A percentile compares a stretch with the other conserved stretches of the same genome.
phyloP scores from a whole-genome alignment of 495 filamentous ascomycete genomes.

The Usnea hakonensis region DNA sequence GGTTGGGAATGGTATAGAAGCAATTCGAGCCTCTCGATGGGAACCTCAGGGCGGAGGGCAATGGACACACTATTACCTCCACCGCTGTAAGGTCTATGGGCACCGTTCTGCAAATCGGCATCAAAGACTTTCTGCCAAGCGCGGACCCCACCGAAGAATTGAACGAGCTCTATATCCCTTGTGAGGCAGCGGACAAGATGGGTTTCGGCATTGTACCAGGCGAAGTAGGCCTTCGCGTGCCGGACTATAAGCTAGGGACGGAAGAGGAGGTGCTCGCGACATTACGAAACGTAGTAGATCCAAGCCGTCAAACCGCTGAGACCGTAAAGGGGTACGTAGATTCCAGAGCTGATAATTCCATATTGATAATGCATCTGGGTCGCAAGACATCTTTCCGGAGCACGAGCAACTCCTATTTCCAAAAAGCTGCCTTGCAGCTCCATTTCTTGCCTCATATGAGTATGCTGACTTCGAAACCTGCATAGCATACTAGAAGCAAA shows the following conservation, averaged over 20 bases:
- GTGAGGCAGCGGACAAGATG: slow-evolving; percentile 19
- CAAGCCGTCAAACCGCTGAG: slow-evolving; percentile 3
- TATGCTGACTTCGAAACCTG: too few relatives aligned
- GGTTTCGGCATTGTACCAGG: slow-evolving; percentile 22
- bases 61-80: slow-evolving; percentile 28
- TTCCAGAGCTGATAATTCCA: too few relatives aligned
- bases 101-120: slow-evolving; percentile 25
- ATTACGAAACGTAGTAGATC: slow-evolving; percentile 6
- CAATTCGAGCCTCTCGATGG: slow-evolving; percentile 29
- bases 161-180: slow-evolving; percentile 16
- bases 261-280: slow-evolving; percentile 10
- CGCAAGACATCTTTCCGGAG: too few relatives aligned
- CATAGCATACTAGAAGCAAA: slow-evolving; percentile 6
- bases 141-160: neutral
- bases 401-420: too few relatives aligned
- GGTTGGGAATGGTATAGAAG: slow-evolving; percentile 32
- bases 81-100: slow-evolving; percentile 26
- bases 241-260: slow-evolving; percentile 12
- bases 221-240: slow-evolving; percentile 1
- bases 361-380: too few relatives aligned
- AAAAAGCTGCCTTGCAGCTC: too few relatives aligned
- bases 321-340: slow-evolving; percentile 3
- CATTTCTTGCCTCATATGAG: too few relatives aligned
- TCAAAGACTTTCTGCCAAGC: slow-evolving; percentile 1
- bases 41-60: slow-evolving; percentile 28